phyloP scores from a whole-genome alignment of 2,329 filamentous ascomycete species.

The Hymenoscyphus fructigenus region DNA sequence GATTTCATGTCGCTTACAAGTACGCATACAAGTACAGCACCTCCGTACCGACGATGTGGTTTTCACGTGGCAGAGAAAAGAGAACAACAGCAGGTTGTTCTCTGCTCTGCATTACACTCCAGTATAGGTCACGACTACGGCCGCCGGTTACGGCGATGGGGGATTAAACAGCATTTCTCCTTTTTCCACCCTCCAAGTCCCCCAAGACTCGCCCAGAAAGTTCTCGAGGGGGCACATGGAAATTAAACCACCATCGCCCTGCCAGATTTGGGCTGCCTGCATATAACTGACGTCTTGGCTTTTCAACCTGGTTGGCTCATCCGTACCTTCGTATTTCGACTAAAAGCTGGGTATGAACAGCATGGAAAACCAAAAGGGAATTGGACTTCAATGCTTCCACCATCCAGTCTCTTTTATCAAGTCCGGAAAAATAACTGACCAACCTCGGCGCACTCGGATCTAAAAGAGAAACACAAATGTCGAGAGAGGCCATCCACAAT shows the following conservation, averaged over 20 bases:
- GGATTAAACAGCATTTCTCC: neutral
- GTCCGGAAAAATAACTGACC: neutral
- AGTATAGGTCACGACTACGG: neutral
- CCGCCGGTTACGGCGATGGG: neutral
- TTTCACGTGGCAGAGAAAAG: neutral
- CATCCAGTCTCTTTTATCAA: neutral
- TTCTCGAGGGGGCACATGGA: conserved; percentile 5
- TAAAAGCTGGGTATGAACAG: neutral
- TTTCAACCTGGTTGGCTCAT: no score
- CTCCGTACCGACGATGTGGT: neutral
- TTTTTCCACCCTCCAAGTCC: neutral
- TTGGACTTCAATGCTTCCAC: conserved; percentile 1
- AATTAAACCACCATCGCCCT: conserved; percentile 6
- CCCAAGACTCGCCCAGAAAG: neutral
- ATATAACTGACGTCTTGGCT: neutral
- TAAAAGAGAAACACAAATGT: neutral
- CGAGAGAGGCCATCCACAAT: neutral
- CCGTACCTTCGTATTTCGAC: neutral
- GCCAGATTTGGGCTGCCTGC: neutral
- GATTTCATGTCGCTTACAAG: no score
- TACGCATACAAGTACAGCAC: no score
- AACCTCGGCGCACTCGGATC: neutral
- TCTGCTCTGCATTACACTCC: neutral
- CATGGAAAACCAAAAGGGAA: neutral
- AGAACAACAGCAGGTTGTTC: no score